Percentiles rank a stretch among this genome's conserved stretches.
These are phyloP conservation scores for Datisca glomerata DNA, from an alignment of 306 rosid species.

Conservation along the genomic window DNA sequence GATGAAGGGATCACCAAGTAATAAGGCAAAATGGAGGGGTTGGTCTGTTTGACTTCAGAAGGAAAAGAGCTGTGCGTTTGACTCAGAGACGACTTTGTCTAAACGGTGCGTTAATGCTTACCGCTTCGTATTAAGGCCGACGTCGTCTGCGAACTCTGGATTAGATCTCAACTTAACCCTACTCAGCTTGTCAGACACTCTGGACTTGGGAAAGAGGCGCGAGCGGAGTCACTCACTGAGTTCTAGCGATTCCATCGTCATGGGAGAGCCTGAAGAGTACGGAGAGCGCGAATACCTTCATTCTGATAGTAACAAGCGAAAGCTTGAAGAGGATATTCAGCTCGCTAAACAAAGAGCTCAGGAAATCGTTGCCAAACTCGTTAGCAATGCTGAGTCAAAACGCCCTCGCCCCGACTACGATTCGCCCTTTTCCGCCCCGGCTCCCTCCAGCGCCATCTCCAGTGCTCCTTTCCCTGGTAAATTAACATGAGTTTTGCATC, in stretches of 20 bases:
- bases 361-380: slow-evolving; percentile 35
- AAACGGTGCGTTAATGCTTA: too few relatives aligned
- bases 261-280: slow-evolving; percentile 20
- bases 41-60: too few relatives aligned
- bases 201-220: background rate
- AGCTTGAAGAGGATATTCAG: slow-evolving; percentile 31
- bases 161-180: too few relatives aligned
- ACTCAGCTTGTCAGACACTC: too few relatives aligned
- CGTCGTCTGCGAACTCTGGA: too few relatives aligned
- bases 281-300: slow-evolving; percentile 3
- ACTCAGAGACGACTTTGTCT: too few relatives aligned
- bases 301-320: slow-evolving; percentile 24
- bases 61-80: too few relatives aligned
- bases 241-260: slow-evolving; percentile 13
- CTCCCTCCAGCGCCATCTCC: slow-evolving; percentile 6
- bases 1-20: too few relatives aligned
- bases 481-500: background rate
- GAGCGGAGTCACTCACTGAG: slow-evolving; percentile 2
- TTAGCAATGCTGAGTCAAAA: slow-evolving; percentile 36
- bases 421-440: slow-evolving; percentile 11
- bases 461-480: slow-evolving; percentile 23
- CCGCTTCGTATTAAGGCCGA: too few relatives aligned
- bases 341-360: slow-evolving; percentile 39
- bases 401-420: slow-evolving; percentile 27
- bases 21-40: too few relatives aligned